Conservation (phyloP, 495 filamentous ascomycete species). For the Chaetomium cochliodes region DNA sequence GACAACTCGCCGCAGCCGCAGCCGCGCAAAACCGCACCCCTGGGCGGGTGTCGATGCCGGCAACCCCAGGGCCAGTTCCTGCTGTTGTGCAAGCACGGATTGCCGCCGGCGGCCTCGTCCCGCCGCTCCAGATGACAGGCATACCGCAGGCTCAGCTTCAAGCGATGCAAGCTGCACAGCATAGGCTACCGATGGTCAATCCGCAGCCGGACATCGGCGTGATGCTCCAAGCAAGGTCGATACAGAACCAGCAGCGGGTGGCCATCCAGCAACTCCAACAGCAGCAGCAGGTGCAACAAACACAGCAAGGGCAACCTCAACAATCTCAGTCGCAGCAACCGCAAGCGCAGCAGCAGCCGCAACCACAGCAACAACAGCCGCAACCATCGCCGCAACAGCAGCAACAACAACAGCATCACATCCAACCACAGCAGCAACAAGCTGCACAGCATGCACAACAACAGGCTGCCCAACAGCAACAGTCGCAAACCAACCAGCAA, state of each 20-base stretch:
- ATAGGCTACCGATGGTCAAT: conserved; percentile 63
- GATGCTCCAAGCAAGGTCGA: conserved; percentile 57
- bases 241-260: conserved; percentile 63
- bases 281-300: conserved; percentile 30
- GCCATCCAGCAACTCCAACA: conserved; percentile 61
- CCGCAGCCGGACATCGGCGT: conserved; percentile 58
- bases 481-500: conserved; percentile 40
- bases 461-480: conserved; percentile 34
- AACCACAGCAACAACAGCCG: conserved; percentile 34
- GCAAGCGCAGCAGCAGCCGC: conserved; percentile 25
- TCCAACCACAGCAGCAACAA: conserved; percentile 22
- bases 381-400: conserved; percentile 46
- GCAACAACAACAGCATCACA: conserved; percentile 41
- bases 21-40: conserved; percentile 38
- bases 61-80: conserved; percentile 42
- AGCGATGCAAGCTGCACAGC: conserved; percentile 57
- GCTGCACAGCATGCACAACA: conserved; percentile 36
- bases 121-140: conserved; percentile 62
- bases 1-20: conserved; percentile 37
- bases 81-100: conserved; percentile 44
- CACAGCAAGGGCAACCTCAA: conserved; percentile 35
- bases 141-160: conserved; percentile 72
- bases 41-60: conserved; percentile 43
- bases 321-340: conserved; percentile 49
- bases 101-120: conserved; percentile 49